Percentiles rank a stretch among this genome's conserved stretches.
Evolutionary conservation across 2,329 filamentous ascomycete genomes (phyloP).

Genomic region (Aspergillus floridensis): DNA sequence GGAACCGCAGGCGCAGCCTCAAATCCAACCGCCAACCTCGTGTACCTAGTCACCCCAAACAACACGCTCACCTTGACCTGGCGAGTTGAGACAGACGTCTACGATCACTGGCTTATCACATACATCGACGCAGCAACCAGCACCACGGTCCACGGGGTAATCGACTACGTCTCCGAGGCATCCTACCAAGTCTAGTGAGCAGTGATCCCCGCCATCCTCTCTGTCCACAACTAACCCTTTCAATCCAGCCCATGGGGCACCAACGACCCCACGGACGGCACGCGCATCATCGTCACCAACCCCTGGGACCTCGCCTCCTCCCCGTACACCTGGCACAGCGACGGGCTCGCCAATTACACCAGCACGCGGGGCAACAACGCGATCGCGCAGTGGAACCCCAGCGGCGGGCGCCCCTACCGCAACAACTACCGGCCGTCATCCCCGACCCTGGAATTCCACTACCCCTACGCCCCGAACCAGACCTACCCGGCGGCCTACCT

Average conservation of each 20-base stretch:
- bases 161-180: constrained; percentile 16
- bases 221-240: not conserved
- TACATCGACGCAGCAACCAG: constrained; percentile 13
- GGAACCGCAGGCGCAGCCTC: constrained; percentile 11
- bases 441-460: constrained; percentile 9
- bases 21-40: constrained; percentile 13
- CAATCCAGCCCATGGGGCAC: constrained; percentile 12
- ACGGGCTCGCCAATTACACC: constrained; percentile 12
- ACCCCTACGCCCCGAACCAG: constrained; percentile 8
- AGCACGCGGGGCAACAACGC: constrained; percentile 17
- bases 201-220: too few relatives aligned
- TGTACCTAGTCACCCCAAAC: constrained; percentile 12
- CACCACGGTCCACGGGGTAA: constrained; percentile 11
- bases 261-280: constrained; percentile 15
- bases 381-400: constrained; percentile 16
- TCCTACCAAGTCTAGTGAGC: constrained; percentile 19
- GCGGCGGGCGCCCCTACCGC: constrained; percentile 4
- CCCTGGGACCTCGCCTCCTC: constrained; percentile 14
- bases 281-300: constrained; percentile 9
- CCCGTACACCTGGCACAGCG: constrained; percentile 15
- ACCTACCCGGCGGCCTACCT: constrained; percentile 12
- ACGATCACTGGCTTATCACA: constrained; percentile 16
- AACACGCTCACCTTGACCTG: constrained; percentile 10
- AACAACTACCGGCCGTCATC: constrained; percentile 13
- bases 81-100: constrained; percentile 15